A percentile compares a stretch with the other conserved stretches of the same genome.
These are phyloP conservation scores for Pyracantha coccinea DNA, from an alignment of 331 rosid genomes.

Conservation along the genomic window DNA sequence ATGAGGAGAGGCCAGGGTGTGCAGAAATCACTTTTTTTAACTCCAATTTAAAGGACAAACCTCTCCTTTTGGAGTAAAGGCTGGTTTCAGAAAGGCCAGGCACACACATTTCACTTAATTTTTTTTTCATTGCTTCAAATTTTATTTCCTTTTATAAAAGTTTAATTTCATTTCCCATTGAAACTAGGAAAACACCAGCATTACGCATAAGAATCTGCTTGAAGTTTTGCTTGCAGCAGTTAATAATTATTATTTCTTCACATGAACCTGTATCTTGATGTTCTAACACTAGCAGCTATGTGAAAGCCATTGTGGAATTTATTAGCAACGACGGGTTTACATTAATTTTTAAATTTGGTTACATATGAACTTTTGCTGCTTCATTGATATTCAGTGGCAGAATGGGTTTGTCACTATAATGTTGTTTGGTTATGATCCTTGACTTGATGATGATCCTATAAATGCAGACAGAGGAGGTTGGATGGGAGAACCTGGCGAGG, in stretches of 20 bases:
- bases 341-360: background rate
- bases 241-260: background rate
- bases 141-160: background rate
- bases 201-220: background rate
- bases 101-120: background rate
- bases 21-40: background rate
- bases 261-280: background rate
- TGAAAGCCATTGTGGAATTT: background rate
- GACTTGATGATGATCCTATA: constrained; percentile 1
- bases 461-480: constrained; percentile 36
- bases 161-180: background rate
- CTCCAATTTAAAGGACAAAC: background rate
- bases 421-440: background rate
- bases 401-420: background rate
- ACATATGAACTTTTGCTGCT: background rate
- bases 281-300: background rate
- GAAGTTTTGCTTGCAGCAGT: background rate
- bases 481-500: constrained; percentile 30
- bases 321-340: background rate
- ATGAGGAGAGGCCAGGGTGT: background rate
- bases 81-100: background rate
- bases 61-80: background rate
- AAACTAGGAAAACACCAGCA: background rate
- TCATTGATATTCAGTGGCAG: background rate
- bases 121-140: background rate